phyloP scores from a whole-genome alignment of 2,329 filamentous ascomycete species.

The Ophiostoma montium region DNA sequence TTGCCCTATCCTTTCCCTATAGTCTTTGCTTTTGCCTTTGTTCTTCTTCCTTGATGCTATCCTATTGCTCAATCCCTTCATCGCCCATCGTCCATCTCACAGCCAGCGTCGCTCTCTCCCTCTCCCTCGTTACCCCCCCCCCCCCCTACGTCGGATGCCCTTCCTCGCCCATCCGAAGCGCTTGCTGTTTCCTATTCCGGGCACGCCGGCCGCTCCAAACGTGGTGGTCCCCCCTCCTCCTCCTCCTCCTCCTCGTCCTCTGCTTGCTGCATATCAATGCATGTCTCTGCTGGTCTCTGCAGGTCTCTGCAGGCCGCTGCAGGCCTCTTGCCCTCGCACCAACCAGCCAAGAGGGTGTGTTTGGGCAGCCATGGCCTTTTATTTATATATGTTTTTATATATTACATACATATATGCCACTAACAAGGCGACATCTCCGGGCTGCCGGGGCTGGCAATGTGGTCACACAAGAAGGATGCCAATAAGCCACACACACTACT shows the following conservation, averaged over 20 bases:
- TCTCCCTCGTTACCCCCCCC: too few relatives aligned
- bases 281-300: background rate
- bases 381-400: too few relatives aligned
- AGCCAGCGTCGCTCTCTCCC: too few relatives aligned
- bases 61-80: background rate
- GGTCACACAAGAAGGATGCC: too few relatives aligned
- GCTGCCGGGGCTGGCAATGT: too few relatives aligned
- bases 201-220: background rate
- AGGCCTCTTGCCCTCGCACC: background rate
- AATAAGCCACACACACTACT: too few relatives aligned
- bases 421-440: too few relatives aligned
- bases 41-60: background rate
- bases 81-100: too few relatives aligned
- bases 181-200: background rate
- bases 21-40: background rate
- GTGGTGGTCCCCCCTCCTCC: background rate
- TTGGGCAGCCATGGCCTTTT: background rate
- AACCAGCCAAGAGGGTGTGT: background rate
- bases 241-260: background rate
- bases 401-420: too few relatives aligned
- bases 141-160: too few relatives aligned
- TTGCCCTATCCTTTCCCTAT: background rate
- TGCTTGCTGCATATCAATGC: background rate
- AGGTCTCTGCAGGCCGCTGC: too few relatives aligned
- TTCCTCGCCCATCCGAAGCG: background rate